Evolutionary conservation across 1,284 basidiomycete genomes (phyloP), one percentile per base, ranked within the genome.

Genomic region (Stygiomarasmius scandens): DNA sequence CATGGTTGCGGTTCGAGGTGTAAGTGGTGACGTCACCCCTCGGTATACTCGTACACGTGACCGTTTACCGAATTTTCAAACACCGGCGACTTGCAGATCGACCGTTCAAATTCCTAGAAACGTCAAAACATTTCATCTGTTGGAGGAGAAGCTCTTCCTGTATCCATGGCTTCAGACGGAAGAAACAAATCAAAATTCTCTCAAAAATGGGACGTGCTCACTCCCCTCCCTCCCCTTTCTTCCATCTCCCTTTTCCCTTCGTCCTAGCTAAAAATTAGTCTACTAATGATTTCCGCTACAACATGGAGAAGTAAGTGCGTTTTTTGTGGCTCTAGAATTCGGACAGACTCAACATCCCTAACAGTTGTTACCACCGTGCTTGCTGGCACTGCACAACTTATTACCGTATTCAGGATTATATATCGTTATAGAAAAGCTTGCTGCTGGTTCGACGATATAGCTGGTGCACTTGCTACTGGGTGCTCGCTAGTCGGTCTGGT

Each of bases 1-100:
- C 90, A 93, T 92, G 60, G 48, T 72, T 61, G 52, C 10, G n/a
- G 36, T 52, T 51, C 4, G 25, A 49, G 46, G 46, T 54, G 22
- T 43, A 14, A 23, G 2, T 25, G 29, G 20, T 50, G 44, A 32
- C 34, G 36, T 59, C 12, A 43, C 27, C 20, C 14, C 53, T 25
- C 38, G 44, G 46, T 52, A 19, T 34, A 52, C 19, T 32, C 36
- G 32, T 32, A 9, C 16, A 49, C 51, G 51, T 49, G 25, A 29
- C n/a, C n/a, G 22, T 19, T 12, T 8, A 20, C 8, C 22, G 22
- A 48, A 48, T 22, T 25, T 22, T 34, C 32, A 8, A 34, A 34
- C 32, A 8, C 32, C 32, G 8, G 14, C 32, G 32, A 34, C 14
- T 34, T 34, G 22, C 46, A 47, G 1, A 10, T 24, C 16, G 23